Conservation (phyloP, 2,329 filamentous ascomycete species). For the Hypoxylon sp. region DNA sequence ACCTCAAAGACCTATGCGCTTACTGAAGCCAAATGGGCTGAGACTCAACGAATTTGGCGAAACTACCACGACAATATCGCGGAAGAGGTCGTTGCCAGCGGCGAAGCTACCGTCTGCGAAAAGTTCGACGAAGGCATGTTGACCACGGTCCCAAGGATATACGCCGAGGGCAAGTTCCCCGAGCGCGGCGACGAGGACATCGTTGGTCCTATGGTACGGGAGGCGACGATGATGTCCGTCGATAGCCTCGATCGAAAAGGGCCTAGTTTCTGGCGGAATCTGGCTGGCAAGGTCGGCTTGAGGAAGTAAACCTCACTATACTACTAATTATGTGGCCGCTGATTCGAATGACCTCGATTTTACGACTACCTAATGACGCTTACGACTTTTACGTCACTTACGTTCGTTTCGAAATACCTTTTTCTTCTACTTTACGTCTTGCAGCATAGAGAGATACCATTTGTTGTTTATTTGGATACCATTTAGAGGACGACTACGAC, state of each 20-base stretch:
- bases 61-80: slow-evolving; percentile 76
- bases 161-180: slow-evolving; percentile 87
- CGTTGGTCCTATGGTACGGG: slow-evolving; percentile 88
- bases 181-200: slow-evolving; percentile 91
- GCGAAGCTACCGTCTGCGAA: slow-evolving; percentile 58
- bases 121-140: slow-evolving; percentile 70
- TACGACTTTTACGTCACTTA: slow-evolving; percentile 48
- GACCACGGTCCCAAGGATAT: slow-evolving; percentile 77
- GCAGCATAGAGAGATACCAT: slow-evolving; percentile 54
- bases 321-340: slow-evolving; percentile 20
- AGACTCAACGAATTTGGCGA: slow-evolving; percentile 83
- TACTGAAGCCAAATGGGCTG: slow-evolving; percentile 90
- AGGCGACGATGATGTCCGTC: slow-evolving; percentile 63
- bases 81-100: slow-evolving; percentile 62
- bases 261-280: slow-evolving; percentile 53
- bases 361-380: slow-evolving; percentile 44
- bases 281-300: slow-evolving; percentile 54
- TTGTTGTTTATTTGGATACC: slow-evolving; percentile 45
- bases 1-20: slow-evolving; percentile 90
- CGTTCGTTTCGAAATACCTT: slow-evolving; percentile 40
- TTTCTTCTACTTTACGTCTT: slow-evolving; percentile 42
- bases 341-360: slow-evolving; percentile 28
- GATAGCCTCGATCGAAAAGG: slow-evolving; percentile 50
- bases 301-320: slow-evolving; percentile 44
- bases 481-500: slow-evolving; percentile 41